phyloP scores from a whole-genome alignment of 1,139 yeast species.

The Sugiyamaella neomexicana region DNA sequence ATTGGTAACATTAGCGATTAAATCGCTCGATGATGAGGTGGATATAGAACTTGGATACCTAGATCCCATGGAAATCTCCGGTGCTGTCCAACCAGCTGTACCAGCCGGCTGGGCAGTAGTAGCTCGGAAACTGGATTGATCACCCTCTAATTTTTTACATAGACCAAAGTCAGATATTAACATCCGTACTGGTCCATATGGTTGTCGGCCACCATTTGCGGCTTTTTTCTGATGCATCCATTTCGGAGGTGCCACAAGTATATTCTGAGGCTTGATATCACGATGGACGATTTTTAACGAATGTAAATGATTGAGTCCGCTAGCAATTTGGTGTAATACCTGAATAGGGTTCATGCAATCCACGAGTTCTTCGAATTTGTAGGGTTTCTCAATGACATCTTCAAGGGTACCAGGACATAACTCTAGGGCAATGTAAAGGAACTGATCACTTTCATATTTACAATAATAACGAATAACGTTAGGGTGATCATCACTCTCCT shows the following conservation, averaged over 20 bases:
- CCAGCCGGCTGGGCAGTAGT: conserved; percentile 95
- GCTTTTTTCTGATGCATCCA: conserved; percentile 32
- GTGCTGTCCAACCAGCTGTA: conserved; percentile 98
- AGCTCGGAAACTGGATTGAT: conserved; percentile 90
- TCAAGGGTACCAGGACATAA: conserved; percentile 87
- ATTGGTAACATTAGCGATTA: conserved; percentile 43
- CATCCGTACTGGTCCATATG: conserved; percentile 53
- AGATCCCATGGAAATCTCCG: conserved; percentile 55
- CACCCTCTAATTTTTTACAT: conserved; percentile 86
- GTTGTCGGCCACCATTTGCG: conserved; percentile 25
- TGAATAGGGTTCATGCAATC: conserved; percentile 50
- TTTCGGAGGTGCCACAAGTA: conserved; percentile 75
- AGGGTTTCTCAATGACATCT: conserved; percentile 57
- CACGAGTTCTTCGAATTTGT: conserved; percentile 39
- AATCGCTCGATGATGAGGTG: conserved; percentile 32
- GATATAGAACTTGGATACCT: conserved; percentile 21
- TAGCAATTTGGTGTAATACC: conserved; percentile 72
- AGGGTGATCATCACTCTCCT: conserved; percentile 96
- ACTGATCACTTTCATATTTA: conserved; percentile 83
- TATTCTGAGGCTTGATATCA: conserved; percentile 94
- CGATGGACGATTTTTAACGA: conserved; percentile 91
- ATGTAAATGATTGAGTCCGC: conserved; percentile 85
- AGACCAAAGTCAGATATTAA: conserved; percentile 94
- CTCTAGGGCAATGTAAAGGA: conserved; percentile 89
- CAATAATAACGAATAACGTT: conserved; percentile 92